Evolutionary conservation across 257 asterid genomes (phyloP), one percentile per base, ranked within the genome.

Genomic region (Galeopsis tetrahit): DNA sequence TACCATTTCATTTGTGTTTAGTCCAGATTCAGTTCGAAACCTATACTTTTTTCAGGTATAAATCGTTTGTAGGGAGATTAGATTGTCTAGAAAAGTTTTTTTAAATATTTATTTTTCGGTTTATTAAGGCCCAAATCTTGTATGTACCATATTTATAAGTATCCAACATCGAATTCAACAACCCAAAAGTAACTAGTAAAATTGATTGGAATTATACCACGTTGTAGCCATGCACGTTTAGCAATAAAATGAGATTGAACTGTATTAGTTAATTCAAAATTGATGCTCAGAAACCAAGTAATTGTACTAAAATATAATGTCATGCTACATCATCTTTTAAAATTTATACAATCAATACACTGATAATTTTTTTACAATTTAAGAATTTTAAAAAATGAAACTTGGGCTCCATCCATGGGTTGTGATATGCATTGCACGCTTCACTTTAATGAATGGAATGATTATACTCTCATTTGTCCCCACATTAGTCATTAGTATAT

Each of bases 391-490:
- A 21, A 21, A 21, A 21, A 68, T 69, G 65, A 44, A 46, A 36
- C 17, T 7, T 13, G 65, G 58, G 17, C 57, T 35, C 36, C 35
- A 71, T 44, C 28, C 31, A 6, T 52, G 40, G 38, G 43, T 72
- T 71, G 63, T 34, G 70, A 72, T 36, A 57, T 46, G 49, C 66
- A 40, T 17, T 70, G 81, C 83, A 72, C 70, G 78, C 79, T 66
- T 78, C 70, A 76, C 77, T 79, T 73, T 55, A 65, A 75, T 78
- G 28, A 38, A 66, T 13, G 61, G 58, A 70, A 77, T 82, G 75
- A 79, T 82, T 77, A 70, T 56, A 44, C 76, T 63, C 58, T 43
- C 56, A 66, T 70, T 11, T 69, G 84, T 73, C 82, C 77, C 85
- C 79, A 81, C 84, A 17, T 28, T 43, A 44, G 15, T 21, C 28